phyloP scores from a whole-genome alignment of 2,329 filamentous ascomycete species.

The Fusarium lateritium region DNA sequence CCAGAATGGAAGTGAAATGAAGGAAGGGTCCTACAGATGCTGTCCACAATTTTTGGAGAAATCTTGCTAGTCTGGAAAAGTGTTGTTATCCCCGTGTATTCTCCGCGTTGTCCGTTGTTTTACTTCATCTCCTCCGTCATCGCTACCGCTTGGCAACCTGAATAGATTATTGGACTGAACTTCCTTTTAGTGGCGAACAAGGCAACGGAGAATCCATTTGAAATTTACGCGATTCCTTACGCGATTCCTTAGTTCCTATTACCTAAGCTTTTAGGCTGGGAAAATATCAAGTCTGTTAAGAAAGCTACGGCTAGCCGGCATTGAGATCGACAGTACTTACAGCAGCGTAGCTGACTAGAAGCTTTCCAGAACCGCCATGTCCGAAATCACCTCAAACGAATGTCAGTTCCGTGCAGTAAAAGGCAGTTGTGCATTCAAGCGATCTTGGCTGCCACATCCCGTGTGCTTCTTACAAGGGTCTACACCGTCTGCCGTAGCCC shows the following conservation, averaged over 20 bases:
- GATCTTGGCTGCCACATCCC: background rate
- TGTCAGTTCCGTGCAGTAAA: background rate
- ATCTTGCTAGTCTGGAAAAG: background rate
- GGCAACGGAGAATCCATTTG: background rate
- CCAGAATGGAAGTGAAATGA: constrained; percentile 20
- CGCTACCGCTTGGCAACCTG: background rate
- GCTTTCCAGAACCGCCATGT: constrained; percentile 12
- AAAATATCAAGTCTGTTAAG: background rate
- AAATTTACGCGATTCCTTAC: background rate
- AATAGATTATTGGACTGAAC: background rate
- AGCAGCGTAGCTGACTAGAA: constrained; percentile 5
- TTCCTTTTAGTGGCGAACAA: background rate
- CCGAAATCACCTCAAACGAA: background rate
- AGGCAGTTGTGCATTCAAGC: background rate
- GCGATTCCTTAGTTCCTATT: background rate
- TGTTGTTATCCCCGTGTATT: background rate
- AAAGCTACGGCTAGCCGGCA: background rate
- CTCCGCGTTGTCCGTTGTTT: background rate
- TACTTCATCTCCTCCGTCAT: background rate
- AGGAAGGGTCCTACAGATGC: constrained; percentile 6
- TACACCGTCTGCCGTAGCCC: constrained; percentile 6
- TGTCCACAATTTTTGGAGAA: constrained; percentile 7
- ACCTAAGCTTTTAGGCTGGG: constrained; percentile 1
- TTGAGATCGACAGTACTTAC: background rate
- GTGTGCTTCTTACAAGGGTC: background rate